Evolutionary conservation across 768 basidiomycete species (phyloP), one percentile per base, ranked within the genome.

Genomic region (Rhodosporidiobolus odoratus): DNA sequence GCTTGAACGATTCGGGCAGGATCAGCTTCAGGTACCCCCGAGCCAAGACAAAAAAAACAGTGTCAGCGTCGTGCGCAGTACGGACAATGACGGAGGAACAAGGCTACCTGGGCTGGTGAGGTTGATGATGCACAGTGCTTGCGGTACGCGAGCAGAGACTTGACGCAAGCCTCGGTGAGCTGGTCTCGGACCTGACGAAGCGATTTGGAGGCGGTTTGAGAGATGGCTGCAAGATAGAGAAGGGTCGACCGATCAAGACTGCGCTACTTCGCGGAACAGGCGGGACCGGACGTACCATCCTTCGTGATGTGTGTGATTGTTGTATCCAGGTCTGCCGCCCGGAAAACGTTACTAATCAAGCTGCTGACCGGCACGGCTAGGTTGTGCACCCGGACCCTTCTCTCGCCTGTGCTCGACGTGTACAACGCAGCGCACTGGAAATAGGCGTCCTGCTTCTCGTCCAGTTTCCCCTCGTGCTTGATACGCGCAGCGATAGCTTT

Each of bases 1-100:
- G 84, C 76, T 89, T 88, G 83, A 92, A 93, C 0, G 89, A 88
- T 80, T 98, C 96, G 10, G 96, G 96, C 34, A 99, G 86, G 70
- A 99, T 89, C 71, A 99, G 80, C 95, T 99, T 17, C 23, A 75
- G 1, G 52, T n/a, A n/a, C n/a, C n/a, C n/a, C n/a, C n/a, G n/a
- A n/a, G n/a, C n/a, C n/a, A n/a, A n/a, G n/a, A n/a, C n/a, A 19
- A 67, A 13, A 17, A 37, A 27, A 16, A 25, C 6, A 25, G 37
- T 13, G 45, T 41, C 25, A 53, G 50, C 43, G 38, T 34, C 17
- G 53, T 70, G 75, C 68, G 21, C 35, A 37, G 17, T 7, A 35
- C 62, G 27, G 32, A 16, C 27, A 52, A 10, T 1, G 15, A 27
- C 17, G 27, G 27, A 34, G 35, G 38, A 10, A 53, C 17, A 30